A percentile compares a stretch with the other conserved stretches of the same genome.
Evolutionary conservation across 495 filamentous ascomycete genomes (phyloP).

Genomic region (Rhizodiscina lignyota): DNA sequence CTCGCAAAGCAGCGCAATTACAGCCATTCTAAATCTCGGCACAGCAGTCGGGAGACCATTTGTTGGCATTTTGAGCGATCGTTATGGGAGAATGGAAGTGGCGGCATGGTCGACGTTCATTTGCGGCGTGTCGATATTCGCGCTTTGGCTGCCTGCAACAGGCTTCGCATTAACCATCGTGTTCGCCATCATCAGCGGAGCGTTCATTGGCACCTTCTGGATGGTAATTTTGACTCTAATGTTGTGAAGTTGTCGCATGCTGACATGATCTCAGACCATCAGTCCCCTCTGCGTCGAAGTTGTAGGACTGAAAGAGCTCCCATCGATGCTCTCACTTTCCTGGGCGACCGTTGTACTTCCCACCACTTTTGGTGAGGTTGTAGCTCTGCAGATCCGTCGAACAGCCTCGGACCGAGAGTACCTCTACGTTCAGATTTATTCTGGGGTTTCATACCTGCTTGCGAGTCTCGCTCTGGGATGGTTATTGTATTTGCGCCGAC

Average conservation of each 20-base stretch:
- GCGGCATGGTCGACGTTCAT: slow-evolving; percentile 4
- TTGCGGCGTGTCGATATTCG: slow-evolving; percentile 3
- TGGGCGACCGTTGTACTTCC: slow-evolving; percentile 9
- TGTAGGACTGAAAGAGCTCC: slow-evolving; percentile 7
- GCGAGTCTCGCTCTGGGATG: too few species aligned
- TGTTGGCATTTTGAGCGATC: slow-evolving; percentile 7
- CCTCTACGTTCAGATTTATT: too few species aligned
- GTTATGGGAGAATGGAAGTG: slow-evolving; percentile 6
- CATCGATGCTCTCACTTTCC: slow-evolving; percentile 8
- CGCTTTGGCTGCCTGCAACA: slow-evolving; percentile 8
- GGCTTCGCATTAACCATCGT: slow-evolving; percentile 5
- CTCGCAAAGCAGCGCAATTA: slow-evolving; percentile 3
- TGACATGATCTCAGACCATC: slow-evolving; percentile 7
- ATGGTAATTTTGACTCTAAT: slow-evolving; percentile 9
- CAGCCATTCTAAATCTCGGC: slow-evolving; percentile 8
- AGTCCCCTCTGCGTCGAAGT: slow-evolving; percentile 10
- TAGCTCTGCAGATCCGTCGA: too few species aligned
- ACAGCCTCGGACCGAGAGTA: too few species aligned
- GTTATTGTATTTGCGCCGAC: too few species aligned
- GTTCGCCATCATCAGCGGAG: slow-evolving; percentile 7
- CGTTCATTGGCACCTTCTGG: slow-evolving; percentile 11
- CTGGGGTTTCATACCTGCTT: too few species aligned
- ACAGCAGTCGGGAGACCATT: slow-evolving; percentile 8
- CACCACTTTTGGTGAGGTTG: too few species aligned
- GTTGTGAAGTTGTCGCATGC: neutral